Conservation (phyloP, 2,329 filamentous ascomycete genomes). For the Erysiphe pulchra region DNA sequence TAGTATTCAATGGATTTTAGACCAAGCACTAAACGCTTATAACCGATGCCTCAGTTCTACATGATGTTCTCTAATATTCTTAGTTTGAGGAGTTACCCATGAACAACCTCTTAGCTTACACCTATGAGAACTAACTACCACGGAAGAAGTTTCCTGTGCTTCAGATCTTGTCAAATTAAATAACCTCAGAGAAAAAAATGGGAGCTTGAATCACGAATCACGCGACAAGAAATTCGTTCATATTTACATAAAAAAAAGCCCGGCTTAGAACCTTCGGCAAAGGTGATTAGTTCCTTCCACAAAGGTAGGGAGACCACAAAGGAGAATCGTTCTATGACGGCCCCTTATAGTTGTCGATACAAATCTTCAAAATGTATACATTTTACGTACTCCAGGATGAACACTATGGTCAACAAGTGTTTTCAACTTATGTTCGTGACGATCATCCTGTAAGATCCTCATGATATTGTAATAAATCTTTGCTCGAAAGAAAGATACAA, state of each 20-base stretch:
- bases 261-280: not conserved
- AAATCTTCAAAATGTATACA: not conserved
- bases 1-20: conserved; percentile 1
- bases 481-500: not conserved
- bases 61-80: not conserved
- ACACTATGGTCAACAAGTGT: not conserved
- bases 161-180: not conserved
- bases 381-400: not conserved
- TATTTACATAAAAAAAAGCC: not conserved
- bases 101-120: not conserved
- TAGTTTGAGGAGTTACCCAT: not conserved
- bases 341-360: not conserved
- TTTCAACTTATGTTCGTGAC: not conserved
- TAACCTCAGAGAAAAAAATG: not conserved
- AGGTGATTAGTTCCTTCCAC: not conserved
- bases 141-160: not conserved
- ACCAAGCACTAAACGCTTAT: not conserved
- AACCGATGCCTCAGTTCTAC: not conserved
- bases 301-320: not conserved
- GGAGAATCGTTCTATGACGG: not conserved
- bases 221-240: not conserved
- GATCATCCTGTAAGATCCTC: not conserved
- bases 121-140: not conserved
- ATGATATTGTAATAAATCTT: not conserved
- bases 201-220: not conserved